Percentiles rank a stretch among this genome's conserved stretches.
These are phyloP conservation scores for Elsinoe fawcettii DNA, from an alignment of 2,329 filamentous ascomycete genomes.

Conservation along the genomic window DNA sequence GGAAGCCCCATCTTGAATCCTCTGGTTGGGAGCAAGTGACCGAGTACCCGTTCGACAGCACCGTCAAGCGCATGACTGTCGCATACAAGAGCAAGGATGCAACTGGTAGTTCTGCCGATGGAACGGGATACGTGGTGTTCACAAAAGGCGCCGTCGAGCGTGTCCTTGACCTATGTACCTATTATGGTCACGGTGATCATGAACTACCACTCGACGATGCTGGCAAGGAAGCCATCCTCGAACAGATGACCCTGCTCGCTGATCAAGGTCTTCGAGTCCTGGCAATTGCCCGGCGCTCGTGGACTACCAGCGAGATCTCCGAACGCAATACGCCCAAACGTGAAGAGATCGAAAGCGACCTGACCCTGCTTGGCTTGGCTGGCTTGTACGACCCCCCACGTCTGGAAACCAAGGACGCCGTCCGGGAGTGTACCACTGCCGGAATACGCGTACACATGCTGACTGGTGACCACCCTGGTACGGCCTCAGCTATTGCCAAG, in stretches of 20 bases:
- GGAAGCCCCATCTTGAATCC: conserved; percentile 21
- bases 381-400: conserved; percentile 30
- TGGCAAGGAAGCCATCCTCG: conserved; percentile 25
- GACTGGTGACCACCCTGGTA: conserved; percentile 41
- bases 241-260: conserved; percentile 22
- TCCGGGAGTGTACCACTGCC: conserved; percentile 38
- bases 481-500: conserved; percentile 40
- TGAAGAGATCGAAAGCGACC: conserved; percentile 22
- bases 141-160: conserved; percentile 48
- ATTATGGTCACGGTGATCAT: conserved; percentile 35
- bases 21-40: conserved; percentile 20
- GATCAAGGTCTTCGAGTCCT: conserved; percentile 28
- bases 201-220: conserved; percentile 24
- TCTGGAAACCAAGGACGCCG: conserved; percentile 31
- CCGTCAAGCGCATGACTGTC: conserved; percentile 30
- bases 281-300: conserved; percentile 24
- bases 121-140: conserved; percentile 20
- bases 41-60: conserved; percentile 30
- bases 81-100: conserved; percentile 20
- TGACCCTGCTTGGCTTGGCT: conserved; percentile 27
- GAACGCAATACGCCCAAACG: conserved; percentile 14
- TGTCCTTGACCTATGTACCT: conserved; percentile 55
- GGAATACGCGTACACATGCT: conserved; percentile 45
- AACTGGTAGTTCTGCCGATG: conserved; percentile 9
- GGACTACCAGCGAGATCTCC: conserved; percentile 14